A percentile compares a stretch with the other conserved stretches of the same genome.
Evolutionary conservation across 2,329 filamentous ascomycete genomes (phyloP).

Genomic region (Chaetomium sp.): DNA sequence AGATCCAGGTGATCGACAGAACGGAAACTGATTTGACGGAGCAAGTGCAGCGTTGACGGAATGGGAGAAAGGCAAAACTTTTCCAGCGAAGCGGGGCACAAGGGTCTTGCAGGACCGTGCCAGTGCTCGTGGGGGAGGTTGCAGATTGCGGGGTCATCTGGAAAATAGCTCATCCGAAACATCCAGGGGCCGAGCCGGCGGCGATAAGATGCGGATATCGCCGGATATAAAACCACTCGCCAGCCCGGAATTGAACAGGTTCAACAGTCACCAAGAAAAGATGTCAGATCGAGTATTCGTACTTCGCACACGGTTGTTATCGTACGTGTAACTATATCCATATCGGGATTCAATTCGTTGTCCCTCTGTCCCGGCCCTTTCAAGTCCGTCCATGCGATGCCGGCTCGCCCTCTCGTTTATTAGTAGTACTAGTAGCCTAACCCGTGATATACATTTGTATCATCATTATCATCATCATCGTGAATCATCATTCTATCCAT

Average conservation of each 20-base stretch:
- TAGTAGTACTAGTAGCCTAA: too few relatives aligned
- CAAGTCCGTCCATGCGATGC: too few relatives aligned
- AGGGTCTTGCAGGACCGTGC: neutral
- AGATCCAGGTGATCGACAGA: constrained; percentile 1
- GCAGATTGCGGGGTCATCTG: constrained; percentile 12
- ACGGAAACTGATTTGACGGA: neutral
- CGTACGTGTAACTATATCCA: too few relatives aligned
- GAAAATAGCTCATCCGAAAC: constrained; percentile 13
- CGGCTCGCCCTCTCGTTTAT: too few relatives aligned
- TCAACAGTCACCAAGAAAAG: neutral
- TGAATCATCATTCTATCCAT: too few relatives aligned
- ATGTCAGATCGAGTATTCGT: neutral
- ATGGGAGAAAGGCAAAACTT: constrained; percentile 18
- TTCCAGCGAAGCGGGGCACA: constrained; percentile 10
- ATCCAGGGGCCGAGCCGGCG: constrained; percentile 8
- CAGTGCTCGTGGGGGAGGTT: neutral
- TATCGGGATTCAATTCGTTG: too few relatives aligned
- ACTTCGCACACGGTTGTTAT: too few relatives aligned
- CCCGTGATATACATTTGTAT: too few relatives aligned
- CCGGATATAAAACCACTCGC: constrained; percentile 7
- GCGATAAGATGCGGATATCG: constrained; percentile 19
- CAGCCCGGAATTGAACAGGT: neutral
- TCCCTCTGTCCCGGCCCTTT: too few relatives aligned
- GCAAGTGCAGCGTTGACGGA: neutral
- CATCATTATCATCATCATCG: too few relatives aligned